Evolutionary conservation across 2,329 filamentous ascomycete genomes (phyloP).

Genomic region (Talaromyces sp.): DNA sequence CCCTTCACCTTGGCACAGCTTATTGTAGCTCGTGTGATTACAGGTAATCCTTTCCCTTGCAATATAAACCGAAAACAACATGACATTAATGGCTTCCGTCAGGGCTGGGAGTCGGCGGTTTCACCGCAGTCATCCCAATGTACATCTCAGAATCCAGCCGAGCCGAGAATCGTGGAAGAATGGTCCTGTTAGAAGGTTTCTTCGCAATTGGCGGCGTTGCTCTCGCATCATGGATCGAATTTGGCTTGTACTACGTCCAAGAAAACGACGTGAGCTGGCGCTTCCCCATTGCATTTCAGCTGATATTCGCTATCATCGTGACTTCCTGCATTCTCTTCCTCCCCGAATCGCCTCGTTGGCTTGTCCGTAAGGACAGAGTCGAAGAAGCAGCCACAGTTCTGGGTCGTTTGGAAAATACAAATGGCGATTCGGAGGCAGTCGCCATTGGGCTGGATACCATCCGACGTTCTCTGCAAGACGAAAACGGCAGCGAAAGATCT

Average conservation of each 20-base stretch:
- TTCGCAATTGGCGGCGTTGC: constrained; percentile 30
- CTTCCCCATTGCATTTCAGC: constrained; percentile 49
- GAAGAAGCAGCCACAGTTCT: constrained; percentile 22
- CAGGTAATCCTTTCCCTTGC: constrained; percentile 30
- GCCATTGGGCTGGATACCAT: constrained; percentile 14
- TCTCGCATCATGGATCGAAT: constrained; percentile 20
- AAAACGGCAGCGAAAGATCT: constrained; percentile 21
- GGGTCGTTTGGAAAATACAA: constrained; percentile 6
- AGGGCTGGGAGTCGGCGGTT: constrained; percentile 28
- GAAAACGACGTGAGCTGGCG: constrained; percentile 31
- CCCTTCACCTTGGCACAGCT: constrained; percentile 44
- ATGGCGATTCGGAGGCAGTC: constrained; percentile 15
- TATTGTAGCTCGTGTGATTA: constrained; percentile 48
- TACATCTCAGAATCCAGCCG: constrained; percentile 18
- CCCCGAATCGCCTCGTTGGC: constrained; percentile 20
- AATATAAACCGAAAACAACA: not conserved
- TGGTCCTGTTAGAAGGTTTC: constrained; percentile 30
- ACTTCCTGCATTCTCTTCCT: constrained; percentile 33
- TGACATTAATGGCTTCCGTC: not conserved
- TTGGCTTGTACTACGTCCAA: constrained; percentile 18
- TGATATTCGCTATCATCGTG: constrained; percentile 42
- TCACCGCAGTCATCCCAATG: constrained; percentile 30
- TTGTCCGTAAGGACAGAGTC: constrained; percentile 13
- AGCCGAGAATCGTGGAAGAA: constrained; percentile 14
- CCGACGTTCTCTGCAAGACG: constrained; percentile 11